Percentiles rank a stretch among this genome's conserved stretches.
Evolutionary conservation across 2,329 filamentous ascomycete species (phyloP).

Genomic region (Sarocladium brachiariae): DNA sequence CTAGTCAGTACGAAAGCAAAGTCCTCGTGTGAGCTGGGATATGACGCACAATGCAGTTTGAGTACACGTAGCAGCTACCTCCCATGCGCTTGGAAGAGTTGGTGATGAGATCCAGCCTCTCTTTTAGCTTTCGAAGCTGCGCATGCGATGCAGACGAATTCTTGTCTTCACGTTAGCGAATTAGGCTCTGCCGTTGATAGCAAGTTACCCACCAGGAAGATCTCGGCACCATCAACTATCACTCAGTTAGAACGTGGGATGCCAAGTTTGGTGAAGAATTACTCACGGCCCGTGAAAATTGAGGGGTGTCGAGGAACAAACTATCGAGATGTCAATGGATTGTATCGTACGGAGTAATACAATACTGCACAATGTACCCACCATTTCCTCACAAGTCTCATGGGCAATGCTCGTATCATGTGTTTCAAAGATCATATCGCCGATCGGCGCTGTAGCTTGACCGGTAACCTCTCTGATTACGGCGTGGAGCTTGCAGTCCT

Average conservation of each 20-base stretch:
- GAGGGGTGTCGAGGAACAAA: constrained; percentile 13
- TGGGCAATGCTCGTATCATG: constrained; percentile 31
- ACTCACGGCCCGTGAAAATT: constrained; percentile 16
- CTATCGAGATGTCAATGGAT: constrained; percentile 33
- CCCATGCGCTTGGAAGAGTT: constrained; percentile 58
- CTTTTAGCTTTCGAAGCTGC: constrained; percentile 52
- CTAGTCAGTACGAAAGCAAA: not conserved
- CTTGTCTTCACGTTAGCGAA: not conserved
- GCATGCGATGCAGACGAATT: constrained; percentile 66
- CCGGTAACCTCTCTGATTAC: constrained; percentile 24
- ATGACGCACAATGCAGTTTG: constrained; percentile 20
- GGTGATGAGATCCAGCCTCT: constrained; percentile 55
- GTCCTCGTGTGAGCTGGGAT: not conserved
- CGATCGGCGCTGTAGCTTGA: constrained; percentile 30
- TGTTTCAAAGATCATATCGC: constrained; percentile 32
- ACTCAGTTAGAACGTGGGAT: not conserved
- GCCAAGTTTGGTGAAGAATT: not conserved
- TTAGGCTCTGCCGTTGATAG: not conserved
- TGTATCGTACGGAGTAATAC: constrained; percentile 39
- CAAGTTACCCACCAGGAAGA: constrained; percentile 40
- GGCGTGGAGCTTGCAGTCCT: constrained; percentile 25
- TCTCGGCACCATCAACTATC: constrained; percentile 54
- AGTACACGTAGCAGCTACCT: constrained; percentile 41
- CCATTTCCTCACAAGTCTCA: constrained; percentile 33
- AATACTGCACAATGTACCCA: constrained; percentile 18